A percentile compares a stretch with the other conserved stretches of the same genome.
These are phyloP conservation scores for Catenaria anguillulae DNA, from an alignment of 371 early-diverging fungal species.

Conservation along the genomic window DNA sequence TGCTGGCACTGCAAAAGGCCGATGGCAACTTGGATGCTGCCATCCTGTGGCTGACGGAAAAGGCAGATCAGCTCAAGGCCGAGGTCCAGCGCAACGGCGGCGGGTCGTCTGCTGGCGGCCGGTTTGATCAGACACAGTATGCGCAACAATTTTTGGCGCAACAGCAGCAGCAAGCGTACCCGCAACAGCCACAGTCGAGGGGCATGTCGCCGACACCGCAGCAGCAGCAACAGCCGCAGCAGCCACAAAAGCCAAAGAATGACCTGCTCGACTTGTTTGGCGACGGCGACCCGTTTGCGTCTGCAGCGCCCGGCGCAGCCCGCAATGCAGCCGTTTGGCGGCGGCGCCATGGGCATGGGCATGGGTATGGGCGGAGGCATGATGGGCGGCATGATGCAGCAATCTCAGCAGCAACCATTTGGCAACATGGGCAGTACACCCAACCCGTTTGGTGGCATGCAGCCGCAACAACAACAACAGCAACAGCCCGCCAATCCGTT, in stretches of 20 bases:
- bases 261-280: constrained; percentile 3
- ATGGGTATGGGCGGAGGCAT: neutral
- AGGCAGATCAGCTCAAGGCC: neutral
- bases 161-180: neutral
- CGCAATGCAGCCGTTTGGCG: neutral
- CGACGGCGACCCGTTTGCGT: neutral
- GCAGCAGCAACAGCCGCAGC: too few species aligned
- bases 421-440: too few species aligned
- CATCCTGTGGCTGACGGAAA: constrained; percentile 1
- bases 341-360: neutral
- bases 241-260: neutral
- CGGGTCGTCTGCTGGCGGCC: neutral
- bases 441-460: neutral
- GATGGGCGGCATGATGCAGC: too few species aligned
- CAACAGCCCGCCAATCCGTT: neutral
- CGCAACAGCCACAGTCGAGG: neutral
- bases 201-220: neutral
- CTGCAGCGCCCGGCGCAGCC: neutral
- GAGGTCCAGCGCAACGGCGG: too few species aligned
- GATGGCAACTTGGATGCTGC: constrained; percentile 4
- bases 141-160: constrained; percentile 3
- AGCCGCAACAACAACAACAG: neutral
- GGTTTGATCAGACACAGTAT: neutral
- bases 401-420: too few species aligned
- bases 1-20: constrained; percentile 16